Evolutionary conservation across 2,329 filamentous ascomycete species (phyloP).

Genomic region (Cladophialophora carrionii): DNA sequence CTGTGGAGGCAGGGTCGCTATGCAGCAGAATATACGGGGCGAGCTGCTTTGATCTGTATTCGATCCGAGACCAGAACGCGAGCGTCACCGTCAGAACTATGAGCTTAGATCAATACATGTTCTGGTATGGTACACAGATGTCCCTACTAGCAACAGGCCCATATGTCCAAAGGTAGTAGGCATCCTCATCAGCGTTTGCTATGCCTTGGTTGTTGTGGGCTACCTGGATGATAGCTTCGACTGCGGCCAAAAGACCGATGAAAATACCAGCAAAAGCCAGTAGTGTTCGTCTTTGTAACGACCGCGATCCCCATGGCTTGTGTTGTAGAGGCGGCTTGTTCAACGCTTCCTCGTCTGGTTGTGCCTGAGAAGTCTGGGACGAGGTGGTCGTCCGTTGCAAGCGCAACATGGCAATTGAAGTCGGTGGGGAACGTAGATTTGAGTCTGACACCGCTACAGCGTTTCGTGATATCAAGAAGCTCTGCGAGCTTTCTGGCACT

Average conservation of each 20-base stretch:
- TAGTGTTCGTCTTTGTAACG: not conserved
- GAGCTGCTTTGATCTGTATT: slow-evolving; percentile 1
- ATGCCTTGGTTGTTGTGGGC: not conserved
- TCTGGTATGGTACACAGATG: not conserved
- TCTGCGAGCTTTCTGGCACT: not conserved
- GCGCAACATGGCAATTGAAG: not conserved
- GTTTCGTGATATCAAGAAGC: not conserved
- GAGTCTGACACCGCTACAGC: not conserved
- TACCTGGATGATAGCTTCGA: not conserved
- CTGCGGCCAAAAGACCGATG: not conserved
- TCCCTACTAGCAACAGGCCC: not conserved
- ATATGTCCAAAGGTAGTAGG: slow-evolving; percentile 5
- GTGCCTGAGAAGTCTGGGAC: not conserved
- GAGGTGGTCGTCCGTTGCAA: not conserved
- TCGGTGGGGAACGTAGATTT: not conserved
- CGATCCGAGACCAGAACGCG: slow-evolving; percentile 4
- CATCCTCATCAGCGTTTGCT: slow-evolving; percentile 1
- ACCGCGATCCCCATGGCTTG: not conserved
- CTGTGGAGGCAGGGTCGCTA: not conserved
- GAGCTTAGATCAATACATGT: not conserved
- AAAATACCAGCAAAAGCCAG: slow-evolving; percentile 1
- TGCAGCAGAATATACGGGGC: slow-evolving; percentile 2
- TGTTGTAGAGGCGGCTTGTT: not conserved
- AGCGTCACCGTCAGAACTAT: not conserved
- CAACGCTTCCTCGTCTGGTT: not conserved